Conservation (phyloP, 371 early-diverging fungal genomes). For the Aphelidium insulamus region DNA sequence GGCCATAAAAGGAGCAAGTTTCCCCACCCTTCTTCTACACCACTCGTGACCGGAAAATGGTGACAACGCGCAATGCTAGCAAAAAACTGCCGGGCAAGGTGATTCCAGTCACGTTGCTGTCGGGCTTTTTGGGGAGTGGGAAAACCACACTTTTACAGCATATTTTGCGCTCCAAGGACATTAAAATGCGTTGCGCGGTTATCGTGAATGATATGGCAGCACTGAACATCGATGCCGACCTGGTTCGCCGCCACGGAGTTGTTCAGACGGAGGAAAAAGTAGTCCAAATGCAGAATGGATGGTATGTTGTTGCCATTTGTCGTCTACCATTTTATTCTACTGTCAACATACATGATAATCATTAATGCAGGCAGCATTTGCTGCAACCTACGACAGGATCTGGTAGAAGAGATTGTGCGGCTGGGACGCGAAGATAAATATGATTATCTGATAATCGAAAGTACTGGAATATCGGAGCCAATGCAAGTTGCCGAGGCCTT, state of each 20-base stretch:
- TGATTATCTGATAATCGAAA: constrained; percentile 5
- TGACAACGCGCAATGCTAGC: too few species aligned
- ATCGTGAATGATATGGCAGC: neutral
- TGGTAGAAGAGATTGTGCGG: neutral
- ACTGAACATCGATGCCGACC: constrained; percentile 2
- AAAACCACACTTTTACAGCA: too few species aligned
- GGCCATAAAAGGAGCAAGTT: too few species aligned
- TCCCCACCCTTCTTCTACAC: too few species aligned
- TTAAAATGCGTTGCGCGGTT: too few species aligned
- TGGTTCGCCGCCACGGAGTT: neutral
- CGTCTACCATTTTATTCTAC: neutral
- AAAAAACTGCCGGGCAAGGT: too few species aligned
- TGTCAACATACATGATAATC: neutral
- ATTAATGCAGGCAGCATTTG: neutral
- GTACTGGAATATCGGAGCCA: constrained; percentile 5
- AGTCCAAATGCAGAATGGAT: constrained; percentile 2
- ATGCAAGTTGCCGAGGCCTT: constrained; percentile 6
- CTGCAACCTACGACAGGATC: constrained; percentile 1
- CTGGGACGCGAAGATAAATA: constrained; percentile 2
- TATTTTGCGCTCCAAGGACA: too few species aligned
- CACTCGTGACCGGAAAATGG: too few species aligned
- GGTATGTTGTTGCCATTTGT: neutral
- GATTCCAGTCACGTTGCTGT: too few species aligned
- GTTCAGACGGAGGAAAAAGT: constrained; percentile 1
- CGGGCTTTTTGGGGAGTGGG: too few species aligned